Base-by-base conservation (phyloP, 768 basidiomycete species). In the Podaxis carcinomalis region DNA sequence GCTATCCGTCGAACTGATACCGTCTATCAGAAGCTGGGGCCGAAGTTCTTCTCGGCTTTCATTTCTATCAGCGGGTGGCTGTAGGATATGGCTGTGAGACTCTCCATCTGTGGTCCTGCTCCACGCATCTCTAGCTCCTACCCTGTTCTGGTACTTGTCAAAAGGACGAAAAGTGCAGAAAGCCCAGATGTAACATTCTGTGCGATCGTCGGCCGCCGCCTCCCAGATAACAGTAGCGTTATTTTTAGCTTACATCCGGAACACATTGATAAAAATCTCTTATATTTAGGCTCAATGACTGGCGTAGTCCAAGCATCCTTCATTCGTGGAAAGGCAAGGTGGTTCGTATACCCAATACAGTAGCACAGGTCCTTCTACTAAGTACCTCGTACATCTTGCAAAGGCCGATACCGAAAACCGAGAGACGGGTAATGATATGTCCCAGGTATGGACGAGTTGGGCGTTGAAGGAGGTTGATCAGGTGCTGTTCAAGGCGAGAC, bases 401-500 rank as follows among this genome's bases (percentile, higher is more conserved):
- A 6, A 5, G n/a, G 39, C 32, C 55, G 35, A 53, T 66, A 53
- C 42, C 44, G 9, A 19, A 52, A 0, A 55, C 63, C 56, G 23
- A 36, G 57, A 55, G 28, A 66, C 62, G 27, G 56, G 56, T 1
- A 23, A 50, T 28, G 59, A 67, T 28, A 72, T 68, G 56, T 59
- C 68, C 10, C 56, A 42, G 44, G 57, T 66, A 23, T 75, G 73
- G 73, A 32, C 69, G 13, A 70, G 66, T 57, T 70, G 71, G 69
- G 65, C 72, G 9, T 62, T 74, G 55, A 68, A 66, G 53, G 74
- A 68, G 49, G 62, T 74, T 2, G 72, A 73, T 35, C 68, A 66
- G 54, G 64, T 68, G 4, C 37, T 73, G 11, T 65, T 62, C 27
- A 50, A 35, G 39, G 50, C 32, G 16, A 44, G 27, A 16, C 46